phyloP scores from a whole-genome alignment of 371 early-diverging fungal species.

The Mucor piriformis region DNA sequence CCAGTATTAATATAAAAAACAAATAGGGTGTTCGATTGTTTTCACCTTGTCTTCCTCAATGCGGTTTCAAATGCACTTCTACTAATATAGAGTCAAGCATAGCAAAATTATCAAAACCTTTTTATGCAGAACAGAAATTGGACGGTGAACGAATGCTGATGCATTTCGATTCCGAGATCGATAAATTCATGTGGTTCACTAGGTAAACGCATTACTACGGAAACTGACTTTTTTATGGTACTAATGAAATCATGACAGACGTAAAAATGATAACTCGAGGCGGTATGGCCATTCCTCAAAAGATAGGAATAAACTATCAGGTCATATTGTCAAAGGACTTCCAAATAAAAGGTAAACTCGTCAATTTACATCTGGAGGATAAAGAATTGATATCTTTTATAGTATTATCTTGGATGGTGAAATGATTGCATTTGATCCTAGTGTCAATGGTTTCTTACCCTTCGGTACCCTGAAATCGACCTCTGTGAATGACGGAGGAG shows the following conservation, averaged over 20 bases:
- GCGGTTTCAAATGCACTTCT: neutral
- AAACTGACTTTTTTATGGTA: neutral
- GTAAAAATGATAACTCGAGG: neutral
- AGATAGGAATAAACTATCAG: constrained; percentile 22
- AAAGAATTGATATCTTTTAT: neutral
- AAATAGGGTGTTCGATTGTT: constrained; percentile 2
- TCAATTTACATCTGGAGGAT: neutral
- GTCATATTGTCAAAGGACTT: constrained; percentile 19
- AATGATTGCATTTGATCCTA: constrained; percentile 71
- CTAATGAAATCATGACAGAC: constrained; percentile 8
- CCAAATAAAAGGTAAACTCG: constrained; percentile 25
- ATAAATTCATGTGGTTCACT: constrained; percentile 60
- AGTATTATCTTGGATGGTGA: constrained; percentile 65
- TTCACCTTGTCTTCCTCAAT: neutral
- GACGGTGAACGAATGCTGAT: constrained; percentile 81
- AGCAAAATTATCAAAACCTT: constrained; percentile 23
- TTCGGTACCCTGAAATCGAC: constrained; percentile 76
- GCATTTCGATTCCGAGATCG: constrained; percentile 55
- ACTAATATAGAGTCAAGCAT: neutral
- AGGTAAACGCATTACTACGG: constrained; percentile 31
- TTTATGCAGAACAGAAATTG: constrained; percentile 79
- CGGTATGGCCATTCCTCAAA: constrained; percentile 15
- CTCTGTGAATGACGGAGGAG: constrained; percentile 44
- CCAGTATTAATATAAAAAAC: neutral
- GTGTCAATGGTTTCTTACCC: constrained; percentile 54